Evolutionary conservation across 2,329 filamentous ascomycete genomes (phyloP).

Genomic region (Sclerotiophoma versabilis): DNA sequence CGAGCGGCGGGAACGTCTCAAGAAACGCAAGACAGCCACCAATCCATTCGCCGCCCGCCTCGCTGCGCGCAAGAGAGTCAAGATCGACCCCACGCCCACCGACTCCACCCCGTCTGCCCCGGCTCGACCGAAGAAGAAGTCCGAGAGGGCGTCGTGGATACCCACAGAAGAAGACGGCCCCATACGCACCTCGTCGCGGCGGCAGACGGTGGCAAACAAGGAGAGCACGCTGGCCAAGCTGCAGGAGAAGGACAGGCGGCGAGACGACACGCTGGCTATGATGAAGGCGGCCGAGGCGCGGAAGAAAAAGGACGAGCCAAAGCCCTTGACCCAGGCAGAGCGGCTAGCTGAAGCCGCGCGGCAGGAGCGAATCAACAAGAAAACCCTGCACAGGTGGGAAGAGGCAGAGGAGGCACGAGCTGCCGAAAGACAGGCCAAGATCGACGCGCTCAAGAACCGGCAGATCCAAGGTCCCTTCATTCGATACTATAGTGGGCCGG

Average conservation of each 20-base stretch:
- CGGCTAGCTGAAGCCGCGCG: constrained; percentile 80
- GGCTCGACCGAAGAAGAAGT: constrained; percentile 69
- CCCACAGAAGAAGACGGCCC: constrained; percentile 69
- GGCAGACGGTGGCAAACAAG: constrained; percentile 68
- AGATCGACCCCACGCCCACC: constrained; percentile 47
- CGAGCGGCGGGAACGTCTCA: constrained; percentile 68
- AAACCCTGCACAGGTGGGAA: constrained; percentile 92
- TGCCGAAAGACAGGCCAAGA: constrained; percentile 79
- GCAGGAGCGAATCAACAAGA: constrained; percentile 85
- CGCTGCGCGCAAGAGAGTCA: constrained; percentile 50
- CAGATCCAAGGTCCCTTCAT: constrained; percentile 88
- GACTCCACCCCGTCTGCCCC: constrained; percentile 57
- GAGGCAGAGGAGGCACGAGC: constrained; percentile 88
- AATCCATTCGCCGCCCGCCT: constrained; percentile 48
- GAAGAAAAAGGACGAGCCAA: constrained; percentile 77
- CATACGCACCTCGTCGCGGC: constrained; percentile 66
- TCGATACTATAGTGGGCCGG: constrained; percentile 91
- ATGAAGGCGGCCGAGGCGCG: constrained; percentile 68
- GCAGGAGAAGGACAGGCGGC: constrained; percentile 73
- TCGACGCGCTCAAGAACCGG: constrained; percentile 87
- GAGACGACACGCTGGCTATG: constrained; percentile 72
- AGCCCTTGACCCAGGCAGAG: constrained; percentile 85
- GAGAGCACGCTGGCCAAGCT: constrained; percentile 70
- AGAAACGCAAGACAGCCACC: constrained; percentile 80
- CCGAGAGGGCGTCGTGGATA: constrained; percentile 74